Percentiles rank a stretch among this genome's conserved stretches.
These are phyloP conservation scores for Chlorella sp. DNA, from an alignment of 139 green algal species.

Conservation along the genomic window DNA sequence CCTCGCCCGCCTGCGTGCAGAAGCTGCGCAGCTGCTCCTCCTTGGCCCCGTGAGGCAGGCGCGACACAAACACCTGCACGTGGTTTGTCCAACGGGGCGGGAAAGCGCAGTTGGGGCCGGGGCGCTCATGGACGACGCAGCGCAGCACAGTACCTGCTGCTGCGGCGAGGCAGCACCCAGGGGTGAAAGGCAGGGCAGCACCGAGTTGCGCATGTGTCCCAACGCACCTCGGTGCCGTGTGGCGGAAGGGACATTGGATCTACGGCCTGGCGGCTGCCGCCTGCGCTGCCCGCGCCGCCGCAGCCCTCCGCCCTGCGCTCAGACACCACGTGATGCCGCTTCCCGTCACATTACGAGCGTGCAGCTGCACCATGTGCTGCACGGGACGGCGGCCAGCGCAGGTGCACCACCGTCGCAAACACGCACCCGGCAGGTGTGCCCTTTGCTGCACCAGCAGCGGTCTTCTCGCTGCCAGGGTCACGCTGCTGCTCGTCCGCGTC, in stretches of 20 bases:
- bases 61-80: constrained; percentile 67
- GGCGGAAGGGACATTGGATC: not conserved
- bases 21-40: constrained; percentile 49
- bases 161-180: not conserved
- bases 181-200: not conserved
- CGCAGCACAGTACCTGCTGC: not conserved
- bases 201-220: not conserved
- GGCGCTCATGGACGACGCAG: not conserved
- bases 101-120: not conserved
- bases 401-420: not conserved
- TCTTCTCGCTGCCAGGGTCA: too few species aligned
- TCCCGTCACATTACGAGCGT: too few species aligned
- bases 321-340: too few species aligned
- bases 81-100: not conserved
- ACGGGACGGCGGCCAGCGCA: not conserved
- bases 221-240: not conserved
- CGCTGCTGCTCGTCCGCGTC: too few species aligned
- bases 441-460: not conserved
- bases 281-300: not conserved
- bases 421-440: not conserved
- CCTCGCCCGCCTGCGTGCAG: constrained; percentile 36
- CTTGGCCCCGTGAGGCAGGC: constrained; percentile 49
- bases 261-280: not conserved
- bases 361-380: not conserved
- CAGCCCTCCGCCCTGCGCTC: too few species aligned